Conservation (phyloP, 352 stramenopile genomes). For the Globisporangium lucens region DNA sequence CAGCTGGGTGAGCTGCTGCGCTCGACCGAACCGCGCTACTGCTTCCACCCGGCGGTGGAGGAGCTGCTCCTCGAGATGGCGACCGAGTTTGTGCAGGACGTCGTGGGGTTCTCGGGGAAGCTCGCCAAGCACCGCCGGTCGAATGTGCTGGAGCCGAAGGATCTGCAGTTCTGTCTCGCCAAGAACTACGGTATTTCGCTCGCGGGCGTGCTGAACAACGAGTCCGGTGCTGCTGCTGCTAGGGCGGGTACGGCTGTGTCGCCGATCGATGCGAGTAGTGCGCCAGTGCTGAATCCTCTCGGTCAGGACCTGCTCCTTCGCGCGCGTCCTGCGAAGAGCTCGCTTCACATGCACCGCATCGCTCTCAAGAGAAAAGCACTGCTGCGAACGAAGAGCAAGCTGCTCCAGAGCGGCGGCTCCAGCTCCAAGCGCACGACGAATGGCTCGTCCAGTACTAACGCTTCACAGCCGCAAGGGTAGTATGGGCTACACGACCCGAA, state of each 20-base stretch:
- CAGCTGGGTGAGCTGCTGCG: constrained; percentile 64
- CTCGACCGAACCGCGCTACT: constrained; percentile 67
- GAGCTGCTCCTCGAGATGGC: constrained; percentile 83
- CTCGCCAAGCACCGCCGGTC: constrained; percentile 76
- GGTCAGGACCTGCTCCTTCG: constrained; percentile 57
- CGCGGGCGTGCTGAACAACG: constrained; percentile 42
- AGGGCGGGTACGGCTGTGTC: not conserved
- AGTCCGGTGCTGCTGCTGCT: not conserved
- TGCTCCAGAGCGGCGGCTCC: constrained; percentile 35
- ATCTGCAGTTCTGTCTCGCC: constrained; percentile 78
- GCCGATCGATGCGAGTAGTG: not conserved
- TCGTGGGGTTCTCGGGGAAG: constrained; percentile 60
- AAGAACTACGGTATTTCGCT: constrained; percentile 88
- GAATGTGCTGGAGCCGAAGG: constrained; percentile 61
- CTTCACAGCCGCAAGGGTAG: constrained; percentile 15
- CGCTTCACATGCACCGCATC: constrained; percentile 80
- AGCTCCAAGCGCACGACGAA: not conserved
- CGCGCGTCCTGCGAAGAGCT: constrained; percentile 63
- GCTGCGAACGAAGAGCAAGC: constrained; percentile 47
- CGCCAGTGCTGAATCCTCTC: constrained; percentile 40
- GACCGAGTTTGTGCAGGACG: constrained; percentile 72
- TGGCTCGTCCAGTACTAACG: not conserved
- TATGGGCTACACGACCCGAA: constrained; percentile 78
- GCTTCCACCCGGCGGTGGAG: constrained; percentile 75
- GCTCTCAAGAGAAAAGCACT: constrained; percentile 73